Evolutionary conservation across 441 rosid genomes (phyloP).

Genomic region (Codiaeum variegatum): DNA sequence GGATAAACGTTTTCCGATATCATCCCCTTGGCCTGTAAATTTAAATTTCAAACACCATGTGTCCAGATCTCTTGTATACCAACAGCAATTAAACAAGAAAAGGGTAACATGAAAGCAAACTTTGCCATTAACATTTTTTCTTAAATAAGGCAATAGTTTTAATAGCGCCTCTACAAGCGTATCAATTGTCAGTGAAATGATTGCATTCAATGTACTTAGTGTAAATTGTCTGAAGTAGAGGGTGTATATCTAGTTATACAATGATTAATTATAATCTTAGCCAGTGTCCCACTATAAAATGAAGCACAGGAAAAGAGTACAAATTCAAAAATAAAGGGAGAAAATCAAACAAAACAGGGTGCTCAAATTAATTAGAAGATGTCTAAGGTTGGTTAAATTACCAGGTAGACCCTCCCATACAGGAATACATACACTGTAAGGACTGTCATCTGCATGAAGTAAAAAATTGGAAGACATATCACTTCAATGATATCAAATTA

Average conservation of each 20-base stretch:
- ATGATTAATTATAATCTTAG: neutral
- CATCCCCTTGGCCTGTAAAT: neutral
- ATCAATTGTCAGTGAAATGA: neutral
- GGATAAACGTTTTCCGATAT: neutral
- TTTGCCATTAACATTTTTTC: neutral
- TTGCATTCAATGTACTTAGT: neutral
- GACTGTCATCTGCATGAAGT: conserved; percentile 84
- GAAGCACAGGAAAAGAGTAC: neutral
- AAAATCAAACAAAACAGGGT: neutral
- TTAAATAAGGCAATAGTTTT: neutral
- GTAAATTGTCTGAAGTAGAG: neutral
- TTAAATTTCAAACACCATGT: neutral
- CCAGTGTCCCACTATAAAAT: neutral
- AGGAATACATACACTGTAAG: conserved; percentile 83
- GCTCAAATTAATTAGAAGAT: neutral
- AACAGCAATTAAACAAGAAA: neutral
- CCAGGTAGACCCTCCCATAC: conserved; percentile 92
- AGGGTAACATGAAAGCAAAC: neutral
- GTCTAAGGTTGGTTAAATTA: conserved; percentile 24
- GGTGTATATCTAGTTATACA: neutral
- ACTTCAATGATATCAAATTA: conserved; percentile 18
- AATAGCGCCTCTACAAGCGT: neutral
- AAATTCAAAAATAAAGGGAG: neutral
- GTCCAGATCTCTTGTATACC: neutral
- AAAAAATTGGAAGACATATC: conserved; percentile 16